phyloP scores from a whole-genome alignment of 305 asterid genomes.

The Plantago coronopus region DNA sequence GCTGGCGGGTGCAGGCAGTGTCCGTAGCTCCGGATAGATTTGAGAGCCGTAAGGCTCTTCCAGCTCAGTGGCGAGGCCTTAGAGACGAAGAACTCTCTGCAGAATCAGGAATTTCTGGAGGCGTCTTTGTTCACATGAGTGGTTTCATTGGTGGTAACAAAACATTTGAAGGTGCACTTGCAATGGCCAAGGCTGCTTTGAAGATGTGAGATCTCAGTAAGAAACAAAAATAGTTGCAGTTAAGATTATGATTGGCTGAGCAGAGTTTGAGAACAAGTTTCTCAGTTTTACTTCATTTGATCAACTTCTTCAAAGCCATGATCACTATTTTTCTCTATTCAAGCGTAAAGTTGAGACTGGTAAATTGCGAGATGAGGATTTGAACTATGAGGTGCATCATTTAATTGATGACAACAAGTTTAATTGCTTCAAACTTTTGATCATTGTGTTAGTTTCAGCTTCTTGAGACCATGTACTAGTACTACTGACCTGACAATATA shows the following conservation, averaged over 20 bases:
- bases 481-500: no score
- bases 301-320: no score
- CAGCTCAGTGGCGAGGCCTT: conserved; percentile 74
- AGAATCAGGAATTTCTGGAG: conserved; percentile 53
- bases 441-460: no score
- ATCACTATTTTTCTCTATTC: no score
- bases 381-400: no score
- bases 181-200: conserved; percentile 73
- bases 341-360: no score
- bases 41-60: conserved; percentile 77
- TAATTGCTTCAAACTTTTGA: no score
- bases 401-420: no score
- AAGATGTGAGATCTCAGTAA: conserved; percentile 36
- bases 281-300: background rate
- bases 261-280: background rate
- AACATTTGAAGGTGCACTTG: conserved; percentile 63
- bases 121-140: conserved; percentile 76
- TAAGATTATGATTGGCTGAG: background rate
- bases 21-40: conserved; percentile 60
- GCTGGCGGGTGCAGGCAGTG: conserved; percentile 82
- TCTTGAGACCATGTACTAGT: no score
- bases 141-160: conserved; percentile 80
- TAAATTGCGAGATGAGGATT: no score
- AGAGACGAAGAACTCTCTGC: conserved; percentile 64
- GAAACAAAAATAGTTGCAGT: background rate